Base-by-base conservation (phyloP, 2,329 filamentous ascomycete species). In the Ophiostoma perfectum region DNA sequence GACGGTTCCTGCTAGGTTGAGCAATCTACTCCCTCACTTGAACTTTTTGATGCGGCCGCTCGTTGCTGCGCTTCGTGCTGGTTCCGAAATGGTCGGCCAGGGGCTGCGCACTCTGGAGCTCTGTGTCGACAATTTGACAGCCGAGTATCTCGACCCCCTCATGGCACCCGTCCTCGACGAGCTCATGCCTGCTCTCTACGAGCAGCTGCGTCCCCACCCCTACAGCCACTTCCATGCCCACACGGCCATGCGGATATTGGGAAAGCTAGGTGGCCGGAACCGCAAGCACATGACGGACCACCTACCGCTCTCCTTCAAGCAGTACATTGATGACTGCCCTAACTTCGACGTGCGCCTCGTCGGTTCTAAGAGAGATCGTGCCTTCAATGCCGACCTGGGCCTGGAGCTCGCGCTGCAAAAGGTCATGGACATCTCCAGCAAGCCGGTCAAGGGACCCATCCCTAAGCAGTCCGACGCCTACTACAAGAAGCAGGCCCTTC, bases 101-200 rank as follows among this genome's bases (percentile, higher is more conserved):
- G 95, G 95, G 0, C 82, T 99, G 6, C 84, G 96, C 41, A 99
- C 95, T 0, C 81, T 99, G 5, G 95, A 99, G 75, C 85, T 99
- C 1, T 99, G 95, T 75, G 95, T 99, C 18, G 95, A 99, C 72
- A 99, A 99, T 74, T 84, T 99, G 0, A 99, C 96, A 0, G 94
- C 95, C 0, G 95, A 99, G 75, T 99, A 99, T 75, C 82, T 99
- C 14, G 95, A 99, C 74, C 96, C 95, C 0, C 98, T 99, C 74
- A 99, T 99, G 94, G 92, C 94, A 2, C 96, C 95, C 0, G 96
- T 98, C 39, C 98, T 99, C 78, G 94, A 99, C 74, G 95, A 99
- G 76, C 83, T 99, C 62, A 99, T 99, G 95, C 95, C 93, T 64
- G 94, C 94, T 1, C 83, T 99, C 0, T 99, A 96, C 84, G 93